Conservation (phyloP, 2,329 filamentous ascomycete species). For the Aurifilum marmelostoma region DNA sequence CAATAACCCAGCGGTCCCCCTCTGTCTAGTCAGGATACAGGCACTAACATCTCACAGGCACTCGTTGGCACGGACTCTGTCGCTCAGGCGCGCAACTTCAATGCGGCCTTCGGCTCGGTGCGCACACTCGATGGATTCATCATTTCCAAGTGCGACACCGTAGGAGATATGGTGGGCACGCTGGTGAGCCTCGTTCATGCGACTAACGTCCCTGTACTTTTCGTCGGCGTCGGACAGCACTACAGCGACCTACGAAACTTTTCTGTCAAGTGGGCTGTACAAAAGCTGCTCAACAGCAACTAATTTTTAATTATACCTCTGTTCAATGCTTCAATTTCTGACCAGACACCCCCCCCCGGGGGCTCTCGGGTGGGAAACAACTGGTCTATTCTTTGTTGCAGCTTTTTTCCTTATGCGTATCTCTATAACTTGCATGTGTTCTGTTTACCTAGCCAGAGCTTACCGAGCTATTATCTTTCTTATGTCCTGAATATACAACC, state of each 20-base stretch:
- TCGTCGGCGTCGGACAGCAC: conserved; percentile 76
- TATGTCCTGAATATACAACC: not conserved
- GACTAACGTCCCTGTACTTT: conserved; percentile 93
- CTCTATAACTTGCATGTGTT: not conserved
- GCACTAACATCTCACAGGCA: conserved; percentile 53
- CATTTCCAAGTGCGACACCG: conserved; percentile 97
- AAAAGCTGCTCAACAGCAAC: conserved; percentile 62
- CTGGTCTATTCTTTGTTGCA: not conserved
- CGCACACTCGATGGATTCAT: conserved; percentile 92
- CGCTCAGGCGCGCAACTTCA: conserved; percentile 95
- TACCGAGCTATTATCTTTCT: not conserved
- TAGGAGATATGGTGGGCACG: conserved; percentile 97
- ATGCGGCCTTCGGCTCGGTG: conserved; percentile 82
- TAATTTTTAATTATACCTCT: conserved; percentile 33
- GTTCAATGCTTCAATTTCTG: not conserved
- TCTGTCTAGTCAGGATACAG: not conserved
- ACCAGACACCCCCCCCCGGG: too few species aligned
- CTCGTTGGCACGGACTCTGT: conserved; percentile 95
- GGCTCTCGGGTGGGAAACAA: too few species aligned
- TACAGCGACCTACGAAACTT: conserved; percentile 71
- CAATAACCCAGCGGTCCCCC: not conserved
- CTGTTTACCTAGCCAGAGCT: not conserved
- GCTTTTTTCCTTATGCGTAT: not conserved
- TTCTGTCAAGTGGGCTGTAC: conserved; percentile 71
- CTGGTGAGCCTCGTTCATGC: conserved; percentile 97